phyloP scores from a whole-genome alignment of 192 early-diverging fungal species.

The Podila epicladia region DNA sequence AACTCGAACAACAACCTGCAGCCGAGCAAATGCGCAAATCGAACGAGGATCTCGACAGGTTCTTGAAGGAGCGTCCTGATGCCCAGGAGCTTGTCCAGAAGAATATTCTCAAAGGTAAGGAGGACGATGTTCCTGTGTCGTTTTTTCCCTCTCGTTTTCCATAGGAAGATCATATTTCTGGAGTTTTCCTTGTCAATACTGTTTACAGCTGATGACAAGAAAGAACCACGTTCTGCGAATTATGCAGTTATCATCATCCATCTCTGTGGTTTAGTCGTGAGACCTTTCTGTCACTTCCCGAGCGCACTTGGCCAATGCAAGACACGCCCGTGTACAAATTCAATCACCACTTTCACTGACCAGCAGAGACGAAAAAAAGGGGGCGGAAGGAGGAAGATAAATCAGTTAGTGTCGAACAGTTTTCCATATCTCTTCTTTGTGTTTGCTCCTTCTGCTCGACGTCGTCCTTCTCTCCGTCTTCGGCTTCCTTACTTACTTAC shows the following conservation, averaged over 20 bases:
- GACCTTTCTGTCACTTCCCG: background rate
- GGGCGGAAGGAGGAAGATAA: background rate
- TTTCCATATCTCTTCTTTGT: too few relatives aligned
- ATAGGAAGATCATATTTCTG: background rate
- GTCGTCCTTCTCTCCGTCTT: too few relatives aligned
- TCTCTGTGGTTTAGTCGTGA: background rate
- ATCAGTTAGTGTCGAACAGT: too few relatives aligned
- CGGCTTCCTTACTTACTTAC: too few relatives aligned
- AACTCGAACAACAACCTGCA: background rate
- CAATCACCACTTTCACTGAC: background rate
- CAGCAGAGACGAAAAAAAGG: background rate
- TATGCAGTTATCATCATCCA: background rate
- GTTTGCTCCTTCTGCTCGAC: background rate
- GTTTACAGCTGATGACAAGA: background rate
- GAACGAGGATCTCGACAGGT: conserved; percentile 56
- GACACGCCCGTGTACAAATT: background rate
- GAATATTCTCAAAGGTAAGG: conserved; percentile 66
- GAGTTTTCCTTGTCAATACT: background rate
- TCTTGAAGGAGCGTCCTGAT: conserved; percentile 67
- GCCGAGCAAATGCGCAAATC: conserved; percentile 40
- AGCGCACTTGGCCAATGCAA: background rate
- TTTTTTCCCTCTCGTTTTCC: background rate
- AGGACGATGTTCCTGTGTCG: background rate
- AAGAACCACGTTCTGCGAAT: background rate
- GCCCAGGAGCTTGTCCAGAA: conserved; percentile 62